Evolutionary conservation across 2,329 filamentous ascomycete genomes (phyloP), one percentile per base, ranked within the genome.

Genomic region (Aspergillus sp.): DNA sequence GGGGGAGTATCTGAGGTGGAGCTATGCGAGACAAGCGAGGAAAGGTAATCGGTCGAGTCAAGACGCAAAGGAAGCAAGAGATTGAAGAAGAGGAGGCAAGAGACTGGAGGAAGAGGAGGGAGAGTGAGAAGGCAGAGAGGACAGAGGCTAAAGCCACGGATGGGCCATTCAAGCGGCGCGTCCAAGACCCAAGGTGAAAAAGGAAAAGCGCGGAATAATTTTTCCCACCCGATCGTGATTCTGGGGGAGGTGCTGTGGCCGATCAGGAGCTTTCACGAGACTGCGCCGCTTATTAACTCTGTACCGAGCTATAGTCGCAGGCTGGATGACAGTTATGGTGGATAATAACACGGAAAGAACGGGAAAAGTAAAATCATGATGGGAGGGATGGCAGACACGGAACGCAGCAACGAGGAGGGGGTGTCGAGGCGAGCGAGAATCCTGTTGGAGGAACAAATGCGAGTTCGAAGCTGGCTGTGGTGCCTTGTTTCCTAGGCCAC

Each of bases 141-240:
- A 23, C 21, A 52, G 46, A 46, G 57, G 57, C 48, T 59, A 59
- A 56, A 53, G 48, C 48, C 52, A 56, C 48, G 48, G 52, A 56
- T 56, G 53, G 53, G 44, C 52, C 53, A 56, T 48, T 56, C 52
- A 59, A 56, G 57, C 49, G 53, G 54, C 53, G 57, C 52, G 57
- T 56, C 51, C 58, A 52, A 56, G 47, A 41, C 47, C 58, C 57
- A 57, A 56, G 51, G 51, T 55, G 33, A 58, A 57, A 57, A 55
- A 49, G 46, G 56, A 58, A 58, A 58, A 58, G 51, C 56, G 56
- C 56, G n/a, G 51, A 58, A 58, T 58, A 50, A 51, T 58, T 58
- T 58, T 58, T 58, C 56, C 56, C 51, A 51, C 46, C 56, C 56
- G 56, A 40, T 50, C 55, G 47, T 35, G 17, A 40, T 41, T 57